Evolutionary conservation across 2,329 filamentous ascomycete species (phyloP), one percentile per base, ranked within the genome.

Genomic region (Rosellinia necatrix): DNA sequence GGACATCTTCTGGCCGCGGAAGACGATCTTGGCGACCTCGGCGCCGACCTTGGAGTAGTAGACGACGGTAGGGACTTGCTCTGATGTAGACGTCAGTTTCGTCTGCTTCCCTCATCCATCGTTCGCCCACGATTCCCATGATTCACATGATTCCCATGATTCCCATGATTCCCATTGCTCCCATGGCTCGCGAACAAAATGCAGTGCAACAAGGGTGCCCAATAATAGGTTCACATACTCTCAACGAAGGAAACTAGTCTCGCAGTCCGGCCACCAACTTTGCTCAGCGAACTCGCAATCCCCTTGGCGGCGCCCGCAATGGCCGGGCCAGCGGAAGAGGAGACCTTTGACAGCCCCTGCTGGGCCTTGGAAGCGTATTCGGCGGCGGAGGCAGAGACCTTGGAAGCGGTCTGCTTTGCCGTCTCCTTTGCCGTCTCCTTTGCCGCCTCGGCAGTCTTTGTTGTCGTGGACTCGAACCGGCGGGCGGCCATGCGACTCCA

Each of bases 1-100:
- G 72, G 83, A 81, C 92, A 99, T 97, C 80, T 89, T 90, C 78
- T 93, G 92, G 75, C 86, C 87, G 69, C 86, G 85, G 81, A 92
- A 91, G 66, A 97, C 85, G 66, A 97, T 83, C 83, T 90, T 96
- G 73, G 83, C 84, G 59, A 97, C 82, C 82, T 99, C 94, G 64
- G 92, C 78, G 68, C 83, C 89, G 72, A 97, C 93, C 75, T 87
- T 90, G 70, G 88, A 87, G 82, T 97, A 99, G 85, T 97, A 97
- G 73, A 96, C 73, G 63, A 92, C 88, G 61, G 87, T 87, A 67
- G 94, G 94, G 66, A 92, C 85, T 79, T 94, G 83, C 75, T 87
- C 93, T 97, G 49, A 57, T 50, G 29, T 47, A 27, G 4, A 37
- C 17, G 52, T 70, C 44, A 69, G 63, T 46, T n/a, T n/a, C 35